Evolutionary conservation across 805 yeast species (phyloP).

Genomic region (Blastobotrys muscicola): DNA sequence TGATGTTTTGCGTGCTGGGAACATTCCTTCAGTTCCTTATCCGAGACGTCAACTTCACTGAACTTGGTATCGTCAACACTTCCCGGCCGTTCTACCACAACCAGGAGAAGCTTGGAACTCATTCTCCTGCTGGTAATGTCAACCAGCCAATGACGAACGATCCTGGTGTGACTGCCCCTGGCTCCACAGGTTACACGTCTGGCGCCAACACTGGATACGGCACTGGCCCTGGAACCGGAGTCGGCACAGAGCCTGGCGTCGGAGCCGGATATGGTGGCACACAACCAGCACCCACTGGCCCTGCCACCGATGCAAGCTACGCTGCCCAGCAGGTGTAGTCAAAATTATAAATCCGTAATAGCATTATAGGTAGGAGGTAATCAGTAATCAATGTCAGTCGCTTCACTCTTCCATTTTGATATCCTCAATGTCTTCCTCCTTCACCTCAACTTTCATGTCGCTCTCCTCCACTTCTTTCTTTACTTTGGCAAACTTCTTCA

Average conservation of each 20-base stretch:
- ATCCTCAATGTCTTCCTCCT: too few species aligned
- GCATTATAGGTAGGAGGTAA: too few species aligned
- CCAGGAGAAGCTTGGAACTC: slow-evolving; percentile 7
- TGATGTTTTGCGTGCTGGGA: slow-evolving; percentile 29
- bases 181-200: background rate
- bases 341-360: too few species aligned
- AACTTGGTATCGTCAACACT: slow-evolving; percentile 16
- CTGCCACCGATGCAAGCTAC: too few species aligned
- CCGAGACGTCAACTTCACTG: slow-evolving; percentile 16
- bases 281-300: too few species aligned
- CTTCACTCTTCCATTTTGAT: too few species aligned
- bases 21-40: slow-evolving; percentile 16
- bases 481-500: too few species aligned
- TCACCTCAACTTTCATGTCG: too few species aligned
- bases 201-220: background rate
- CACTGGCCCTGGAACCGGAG: background rate
- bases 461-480: too few species aligned
- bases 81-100: slow-evolving; percentile 15
- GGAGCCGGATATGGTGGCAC: too few species aligned
- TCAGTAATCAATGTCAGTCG: too few species aligned
- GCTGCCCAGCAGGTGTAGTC: too few species aligned
- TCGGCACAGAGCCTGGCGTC: background rate
- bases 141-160: background rate
- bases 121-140: slow-evolving; percentile 10
- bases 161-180: background rate